Base-by-base conservation (phyloP, 2,329 filamentous ascomycete genomes). In the Thielaviopsis euricoi region DNA sequence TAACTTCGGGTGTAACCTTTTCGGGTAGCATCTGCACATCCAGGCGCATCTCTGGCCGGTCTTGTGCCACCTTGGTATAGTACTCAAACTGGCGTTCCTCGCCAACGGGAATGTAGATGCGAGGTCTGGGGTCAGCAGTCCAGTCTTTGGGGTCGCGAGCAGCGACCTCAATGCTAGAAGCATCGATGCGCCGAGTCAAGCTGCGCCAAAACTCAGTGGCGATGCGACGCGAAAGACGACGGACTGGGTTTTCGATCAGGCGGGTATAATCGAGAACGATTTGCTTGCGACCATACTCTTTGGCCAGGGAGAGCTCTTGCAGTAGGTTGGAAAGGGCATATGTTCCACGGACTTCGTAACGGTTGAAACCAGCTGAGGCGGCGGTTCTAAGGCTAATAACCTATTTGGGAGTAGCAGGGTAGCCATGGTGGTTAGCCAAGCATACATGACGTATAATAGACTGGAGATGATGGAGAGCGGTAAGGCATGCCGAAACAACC, bases 291-390 rank as follows among this genome's bases (percentile, higher is more conserved):
- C 89, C 89, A 67, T 89, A 90, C 68, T 94, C 87, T 74, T 95
- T 85, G 63, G 93, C 93, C 64, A 97, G 78, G 1, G 87, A 93
- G 63, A 98, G 79, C 72, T 98, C 93, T 71, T 98, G 93, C 48
- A 97, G 77, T 52, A 97, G 81, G 69, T 97, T 98, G 62, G 91
- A 95, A 60, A 98, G 80, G 85, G 95, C 94, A 71, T 98, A 98
- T 33, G 89, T 97, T 65, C 93, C 93, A 63, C 91, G 86, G 62
- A 98, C 81, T 67, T 97, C 90, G 70, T 91, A 89, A 62, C 83
- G 83, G 66, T 90, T 91, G 73, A 87, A 82, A 49, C 90, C 91
- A 64, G 86, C 88, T 40, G 90, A 96, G 22, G 81, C 85, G 26
- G 87, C 86, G 2, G 91, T 96, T 62, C 89, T 86, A 43, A 97